These are phyloP conservation scores for Arxiozyma slooffiae DNA, from an alignment of 1,139 yeast species.

Conservation along the genomic window DNA sequence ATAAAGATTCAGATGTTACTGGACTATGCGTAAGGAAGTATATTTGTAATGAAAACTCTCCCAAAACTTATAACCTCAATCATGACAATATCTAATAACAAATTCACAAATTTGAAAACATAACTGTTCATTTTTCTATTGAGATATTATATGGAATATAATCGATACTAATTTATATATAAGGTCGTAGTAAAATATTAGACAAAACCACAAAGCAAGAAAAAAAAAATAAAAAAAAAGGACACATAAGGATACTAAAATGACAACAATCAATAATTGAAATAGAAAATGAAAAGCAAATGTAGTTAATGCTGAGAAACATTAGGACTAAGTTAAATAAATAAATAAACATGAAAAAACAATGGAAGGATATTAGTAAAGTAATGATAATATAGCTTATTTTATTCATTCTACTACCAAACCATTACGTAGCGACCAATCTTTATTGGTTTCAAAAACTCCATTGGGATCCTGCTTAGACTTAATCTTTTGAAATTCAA, in stretches of 20 bases:
- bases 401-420: background rate
- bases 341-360: too few relatives aligned
- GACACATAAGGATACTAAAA: background rate
- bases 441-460: slow-evolving; percentile 63
- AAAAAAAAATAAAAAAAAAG: too few relatives aligned
- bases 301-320: background rate
- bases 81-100: too few relatives aligned
- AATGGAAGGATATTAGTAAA: too few relatives aligned
- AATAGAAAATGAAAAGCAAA: background rate
- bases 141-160: background rate
- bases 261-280: background rate
- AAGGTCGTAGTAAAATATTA: background rate
- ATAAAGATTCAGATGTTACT: too few relatives aligned
- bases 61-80: too few relatives aligned
- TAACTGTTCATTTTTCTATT: too few relatives aligned
- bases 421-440: slow-evolving; percentile 79
- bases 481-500: slow-evolving; percentile 51
- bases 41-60: too few relatives aligned
- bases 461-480: slow-evolving; percentile 68
- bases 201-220: background rate
- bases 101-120: too few relatives aligned
- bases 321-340: too few relatives aligned
- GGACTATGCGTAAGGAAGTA: too few relatives aligned
- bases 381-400: too few relatives aligned
- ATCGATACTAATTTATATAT: background rate